phyloP scores from a whole-genome alignment of 2,329 filamentous ascomycete genomes.

The Xylariaceae sp. region DNA sequence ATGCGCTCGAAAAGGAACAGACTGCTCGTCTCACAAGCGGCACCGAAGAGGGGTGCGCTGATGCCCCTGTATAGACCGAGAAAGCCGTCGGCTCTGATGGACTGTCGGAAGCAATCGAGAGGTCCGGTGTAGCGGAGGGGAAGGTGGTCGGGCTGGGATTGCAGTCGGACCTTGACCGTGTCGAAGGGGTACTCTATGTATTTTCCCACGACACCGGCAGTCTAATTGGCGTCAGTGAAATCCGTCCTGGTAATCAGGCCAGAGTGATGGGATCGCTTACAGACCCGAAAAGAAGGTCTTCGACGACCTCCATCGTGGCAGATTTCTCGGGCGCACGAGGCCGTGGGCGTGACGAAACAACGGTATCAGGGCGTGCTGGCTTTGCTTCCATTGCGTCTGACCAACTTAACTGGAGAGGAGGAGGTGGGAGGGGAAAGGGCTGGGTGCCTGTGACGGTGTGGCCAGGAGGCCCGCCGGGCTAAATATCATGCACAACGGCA shows the following conservation, averaged over 20 bases:
- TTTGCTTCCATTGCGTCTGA: constrained; percentile 25
- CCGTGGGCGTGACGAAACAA: constrained; percentile 20
- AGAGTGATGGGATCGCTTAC: constrained; percentile 43
- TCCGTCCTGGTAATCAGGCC: neutral
- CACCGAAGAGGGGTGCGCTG: constrained; percentile 82
- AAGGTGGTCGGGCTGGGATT: constrained; percentile 84
- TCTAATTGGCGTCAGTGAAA: constrained; percentile 36
- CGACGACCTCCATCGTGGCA: constrained; percentile 60
- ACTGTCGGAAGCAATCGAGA: constrained; percentile 88
- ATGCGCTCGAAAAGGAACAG: constrained; percentile 87
- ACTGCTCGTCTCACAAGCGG: constrained; percentile 85
- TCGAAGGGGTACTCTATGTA: constrained; percentile 98
- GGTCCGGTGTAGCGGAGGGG: constrained; percentile 81
- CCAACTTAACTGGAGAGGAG: constrained; percentile 3
- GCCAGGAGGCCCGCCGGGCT: constrained; percentile 18
- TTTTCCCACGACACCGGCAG: constrained; percentile 84
- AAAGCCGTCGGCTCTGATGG: constrained; percentile 72
- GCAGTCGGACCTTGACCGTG: constrained; percentile 93
- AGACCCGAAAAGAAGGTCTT: constrained; percentile 86
- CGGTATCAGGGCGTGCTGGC: constrained; percentile 18
- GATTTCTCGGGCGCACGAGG: constrained; percentile 21
- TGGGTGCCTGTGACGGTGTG: constrained; percentile 3
- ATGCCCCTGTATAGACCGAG: constrained; percentile 85
- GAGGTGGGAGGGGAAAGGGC: neutral
- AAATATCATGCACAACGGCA: constrained; percentile 20